Evolutionary conservation across 805 yeast genomes (phyloP).

Genomic region (Hanseniaspora nectarophila): DNA sequence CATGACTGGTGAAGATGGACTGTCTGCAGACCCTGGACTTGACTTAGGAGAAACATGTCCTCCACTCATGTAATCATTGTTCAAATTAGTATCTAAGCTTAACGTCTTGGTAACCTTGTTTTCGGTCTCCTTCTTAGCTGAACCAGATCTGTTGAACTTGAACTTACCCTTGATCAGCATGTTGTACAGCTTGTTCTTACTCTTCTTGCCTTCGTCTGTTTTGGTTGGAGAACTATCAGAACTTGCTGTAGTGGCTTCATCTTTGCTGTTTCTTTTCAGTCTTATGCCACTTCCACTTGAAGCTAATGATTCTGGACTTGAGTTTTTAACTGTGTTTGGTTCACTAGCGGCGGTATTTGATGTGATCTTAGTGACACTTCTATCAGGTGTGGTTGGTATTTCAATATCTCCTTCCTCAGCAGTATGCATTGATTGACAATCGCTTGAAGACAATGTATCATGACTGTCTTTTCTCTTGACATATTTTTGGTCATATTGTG

Average conservation of each 20-base stretch:
- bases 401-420: conserved; percentile 10
- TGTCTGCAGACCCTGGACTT: conserved; percentile 4
- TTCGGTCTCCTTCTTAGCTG: not conserved
- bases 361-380: not conserved
- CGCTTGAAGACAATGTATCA: conserved; percentile 6
- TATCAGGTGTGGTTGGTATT: not conserved
- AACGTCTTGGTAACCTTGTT: not conserved
- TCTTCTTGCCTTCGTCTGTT: not conserved
- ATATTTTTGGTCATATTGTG: not conserved
- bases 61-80: not conserved
- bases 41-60: not conserved
- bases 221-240: not conserved
- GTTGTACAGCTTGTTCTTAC: conserved; percentile 6
- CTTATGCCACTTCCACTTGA: not conserved
- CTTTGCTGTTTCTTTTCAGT: not conserved
- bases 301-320: not conserved
- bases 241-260: not conserved
- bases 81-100: conserved; percentile 1
- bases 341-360: not conserved
- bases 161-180: conserved; percentile 7
- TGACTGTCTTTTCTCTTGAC: not conserved
- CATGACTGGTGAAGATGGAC: conserved; percentile 10
- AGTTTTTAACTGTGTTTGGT: not conserved
- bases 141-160: not conserved
- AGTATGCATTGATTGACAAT: conserved; percentile 12